Percentiles rank a stretch among this genome's conserved stretches.
These are phyloP conservation scores for Solanum raphanifolium DNA, from an alignment of 257 asterid species.

Conservation along the genomic window DNA sequence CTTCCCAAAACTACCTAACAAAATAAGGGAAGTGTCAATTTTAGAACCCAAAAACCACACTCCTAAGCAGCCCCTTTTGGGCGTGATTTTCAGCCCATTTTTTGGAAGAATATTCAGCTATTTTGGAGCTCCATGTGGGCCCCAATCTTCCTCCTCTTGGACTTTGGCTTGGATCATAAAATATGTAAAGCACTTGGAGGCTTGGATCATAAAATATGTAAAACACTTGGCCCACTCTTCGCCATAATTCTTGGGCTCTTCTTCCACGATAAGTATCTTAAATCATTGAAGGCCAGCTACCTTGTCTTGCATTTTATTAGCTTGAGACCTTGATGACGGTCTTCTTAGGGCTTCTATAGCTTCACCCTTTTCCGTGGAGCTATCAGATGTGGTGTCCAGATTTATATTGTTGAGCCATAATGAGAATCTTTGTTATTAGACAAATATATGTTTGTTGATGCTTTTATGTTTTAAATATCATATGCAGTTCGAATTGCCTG, in stretches of 20 bases:
- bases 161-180: not conserved
- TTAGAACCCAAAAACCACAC: not conserved
- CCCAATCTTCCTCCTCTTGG: not conserved
- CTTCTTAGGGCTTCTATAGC: not conserved
- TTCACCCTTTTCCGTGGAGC: not conserved
- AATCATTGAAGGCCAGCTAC: not conserved
- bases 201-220: not conserved
- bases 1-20: not conserved
- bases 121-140: not conserved
- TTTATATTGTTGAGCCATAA: not conserved
- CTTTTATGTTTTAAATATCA: not conserved
- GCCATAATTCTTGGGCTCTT: not conserved
- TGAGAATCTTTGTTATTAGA: not conserved
- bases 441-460: not conserved
- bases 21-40: not conserved
- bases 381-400: not conserved
- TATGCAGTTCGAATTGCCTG: not conserved
- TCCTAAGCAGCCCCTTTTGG: not conserved
- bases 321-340: not conserved
- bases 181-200: not conserved
- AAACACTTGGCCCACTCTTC: not conserved
- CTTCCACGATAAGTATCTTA: not conserved
- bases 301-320: not conserved
- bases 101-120: not conserved
- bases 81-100: not conserved